Percentiles rank a stretch among this genome's conserved stretches.
These are phyloP conservation scores for Colletotrichum sp. DNA, from an alignment of 2,329 filamentous ascomycete species.

Conservation along the genomic window DNA sequence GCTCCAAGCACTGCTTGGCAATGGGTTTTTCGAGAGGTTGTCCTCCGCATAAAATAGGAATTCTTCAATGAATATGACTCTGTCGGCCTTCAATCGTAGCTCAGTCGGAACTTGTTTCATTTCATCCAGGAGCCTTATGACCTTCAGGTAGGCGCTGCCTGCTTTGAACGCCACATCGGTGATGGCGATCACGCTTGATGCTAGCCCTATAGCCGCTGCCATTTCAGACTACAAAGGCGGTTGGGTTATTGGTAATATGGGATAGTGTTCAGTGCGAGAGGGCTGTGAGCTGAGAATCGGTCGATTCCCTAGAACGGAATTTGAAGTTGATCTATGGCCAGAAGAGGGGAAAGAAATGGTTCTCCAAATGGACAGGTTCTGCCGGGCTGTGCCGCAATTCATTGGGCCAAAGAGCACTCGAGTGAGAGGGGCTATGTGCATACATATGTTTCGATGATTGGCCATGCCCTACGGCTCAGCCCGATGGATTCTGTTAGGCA, in stretches of 20 bases:
- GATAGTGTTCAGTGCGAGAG: too few relatives aligned
- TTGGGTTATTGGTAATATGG: rapidly evolving
- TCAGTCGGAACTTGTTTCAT: background rate
- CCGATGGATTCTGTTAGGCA: too few relatives aligned
- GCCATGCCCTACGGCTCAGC: too few relatives aligned
- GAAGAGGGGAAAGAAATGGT: rapidly evolving
- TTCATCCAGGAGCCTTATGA: background rate
- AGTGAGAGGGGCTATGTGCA: background rate
- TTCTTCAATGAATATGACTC: background rate
- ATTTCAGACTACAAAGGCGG: rapidly evolving
- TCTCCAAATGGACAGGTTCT: background rate
- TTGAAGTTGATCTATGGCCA: too few relatives aligned
- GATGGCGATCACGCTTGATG: background rate
- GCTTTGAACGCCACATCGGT: background rate
- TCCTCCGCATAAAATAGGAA: background rate
- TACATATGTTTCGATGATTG: too few relatives aligned
- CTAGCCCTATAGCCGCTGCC: background rate
- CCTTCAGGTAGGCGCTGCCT: background rate
- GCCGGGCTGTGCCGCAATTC: background rate
- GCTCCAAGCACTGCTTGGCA: background rate
- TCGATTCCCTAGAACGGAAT: too few relatives aligned
- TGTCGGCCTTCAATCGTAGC: background rate
- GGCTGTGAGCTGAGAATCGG: too few relatives aligned
- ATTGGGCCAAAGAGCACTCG: background rate
- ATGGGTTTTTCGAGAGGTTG: background rate